These are phyloP conservation scores for Wickerhamiella azymoides DNA, from an alignment of 805 yeast genomes.

Conservation along the genomic window DNA sequence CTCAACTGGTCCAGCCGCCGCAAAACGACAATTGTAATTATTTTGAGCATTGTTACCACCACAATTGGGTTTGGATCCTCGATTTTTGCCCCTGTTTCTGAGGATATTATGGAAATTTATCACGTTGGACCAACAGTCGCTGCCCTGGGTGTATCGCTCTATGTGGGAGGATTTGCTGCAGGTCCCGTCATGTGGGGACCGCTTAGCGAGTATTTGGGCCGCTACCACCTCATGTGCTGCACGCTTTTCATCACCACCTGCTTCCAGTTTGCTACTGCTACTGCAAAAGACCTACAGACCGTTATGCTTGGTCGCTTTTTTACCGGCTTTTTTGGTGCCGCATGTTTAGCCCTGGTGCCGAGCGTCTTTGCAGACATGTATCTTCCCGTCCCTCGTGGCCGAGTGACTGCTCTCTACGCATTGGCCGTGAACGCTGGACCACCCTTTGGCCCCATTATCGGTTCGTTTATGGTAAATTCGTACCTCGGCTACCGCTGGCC, in stretches of 20 bases:
- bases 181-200: slow-evolving; percentile 61
- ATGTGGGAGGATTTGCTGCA: slow-evolving; percentile 50
- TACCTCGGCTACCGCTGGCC: slow-evolving; percentile 12
- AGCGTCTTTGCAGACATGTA: slow-evolving; percentile 72
- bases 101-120: slow-evolving; percentile 23
- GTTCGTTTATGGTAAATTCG: slow-evolving; percentile 40
- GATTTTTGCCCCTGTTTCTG: slow-evolving; percentile 27
- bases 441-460: slow-evolving; percentile 57
- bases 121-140: slow-evolving; percentile 28
- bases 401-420: slow-evolving; percentile 52
- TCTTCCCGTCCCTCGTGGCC: slow-evolving; percentile 48
- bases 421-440: slow-evolving; percentile 61
- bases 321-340: slow-evolving; percentile 65
- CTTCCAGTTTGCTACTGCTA: slow-evolving; percentile 56
- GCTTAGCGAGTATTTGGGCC: slow-evolving; percentile 34
- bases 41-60: slow-evolving; percentile 12
- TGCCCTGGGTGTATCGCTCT: slow-evolving; percentile 41
- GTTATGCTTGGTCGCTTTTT: slow-evolving; percentile 62
- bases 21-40: background rate
- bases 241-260: slow-evolving; percentile 37
- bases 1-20: slow-evolving; percentile 23
- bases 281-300: slow-evolving; percentile 59
- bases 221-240: slow-evolving; percentile 40
- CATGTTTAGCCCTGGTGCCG: slow-evolving; percentile 68
- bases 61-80: slow-evolving; percentile 6